Conservation (phyloP, 1,139 yeast species). For the Kurtzmaniella quercitrusa region DNA sequence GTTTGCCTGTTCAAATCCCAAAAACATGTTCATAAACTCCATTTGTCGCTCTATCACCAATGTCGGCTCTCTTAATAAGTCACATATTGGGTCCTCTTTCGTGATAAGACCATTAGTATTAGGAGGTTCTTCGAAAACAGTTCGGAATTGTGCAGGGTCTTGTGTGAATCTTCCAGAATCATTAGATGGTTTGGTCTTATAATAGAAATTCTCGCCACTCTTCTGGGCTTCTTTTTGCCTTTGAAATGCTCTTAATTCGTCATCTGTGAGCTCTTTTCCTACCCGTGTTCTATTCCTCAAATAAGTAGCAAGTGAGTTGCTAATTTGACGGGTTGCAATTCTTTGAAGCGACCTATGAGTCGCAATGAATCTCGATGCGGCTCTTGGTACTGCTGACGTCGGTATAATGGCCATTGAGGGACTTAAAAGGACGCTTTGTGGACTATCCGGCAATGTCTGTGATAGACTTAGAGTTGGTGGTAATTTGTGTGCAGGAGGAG, state of each 20-base stretch:
- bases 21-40: slow-evolving; percentile 78
- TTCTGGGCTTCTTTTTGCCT: slow-evolving; percentile 14
- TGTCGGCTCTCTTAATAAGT: slow-evolving; percentile 69
- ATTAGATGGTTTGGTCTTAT: slow-evolving; percentile 27
- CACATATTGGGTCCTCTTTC: slow-evolving; percentile 52
- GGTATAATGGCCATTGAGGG: background rate
- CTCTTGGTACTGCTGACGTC: background rate
- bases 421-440: background rate
- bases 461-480: too few species aligned
- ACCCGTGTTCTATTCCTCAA: slow-evolving; percentile 22
- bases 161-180: slow-evolving; percentile 14
- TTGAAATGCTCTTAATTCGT: slow-evolving; percentile 27
- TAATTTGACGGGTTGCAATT: background rate
- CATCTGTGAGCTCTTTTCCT: slow-evolving; percentile 36
- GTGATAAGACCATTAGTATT: slow-evolving; percentile 48
- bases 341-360: background rate
- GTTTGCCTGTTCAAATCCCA: slow-evolving; percentile 92
- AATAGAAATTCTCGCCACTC: slow-evolving; percentile 22
- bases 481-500: too few species aligned
- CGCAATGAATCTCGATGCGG: background rate
- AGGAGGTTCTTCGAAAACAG: slow-evolving; percentile 33
- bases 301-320: background rate
- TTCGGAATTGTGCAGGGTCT: slow-evolving; percentile 24
- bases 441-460: too few species aligned
- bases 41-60: slow-evolving; percentile 82